Conservation (phyloP, 768 basidiomycete species). For the Kwoniella heveanensis region DNA sequence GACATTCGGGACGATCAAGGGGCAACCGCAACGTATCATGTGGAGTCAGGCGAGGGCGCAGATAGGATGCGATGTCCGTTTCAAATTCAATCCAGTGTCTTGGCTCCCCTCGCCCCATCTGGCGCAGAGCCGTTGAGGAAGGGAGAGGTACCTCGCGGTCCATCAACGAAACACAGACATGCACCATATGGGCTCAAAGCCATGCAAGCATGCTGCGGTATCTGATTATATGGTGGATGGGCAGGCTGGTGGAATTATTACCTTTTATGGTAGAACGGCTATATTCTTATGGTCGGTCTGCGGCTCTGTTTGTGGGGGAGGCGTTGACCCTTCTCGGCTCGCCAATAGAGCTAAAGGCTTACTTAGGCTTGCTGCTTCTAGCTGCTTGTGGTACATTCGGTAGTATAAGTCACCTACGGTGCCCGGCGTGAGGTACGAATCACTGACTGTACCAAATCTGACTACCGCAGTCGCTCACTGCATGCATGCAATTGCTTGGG, state of each 20-base stretch:
- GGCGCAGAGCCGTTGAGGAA: no score
- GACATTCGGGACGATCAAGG: background rate
- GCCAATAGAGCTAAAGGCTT: no score
- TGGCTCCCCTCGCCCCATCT: no score
- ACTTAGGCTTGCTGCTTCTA: background rate
- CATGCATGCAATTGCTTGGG: no score
- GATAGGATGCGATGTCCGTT: no score
- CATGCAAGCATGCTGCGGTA: background rate
- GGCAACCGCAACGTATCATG: no score
- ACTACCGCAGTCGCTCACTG: background rate
- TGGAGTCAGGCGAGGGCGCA: no score
- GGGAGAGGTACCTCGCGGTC: conserved; percentile 1
- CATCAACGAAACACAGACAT: background rate
- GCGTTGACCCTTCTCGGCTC: background rate
- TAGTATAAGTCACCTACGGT: no score
- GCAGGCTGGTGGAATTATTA: background rate
- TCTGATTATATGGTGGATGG: background rate
- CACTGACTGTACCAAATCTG: no score
- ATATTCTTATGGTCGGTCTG: background rate
- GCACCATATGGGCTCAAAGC: background rate
- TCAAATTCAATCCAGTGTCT: no score
- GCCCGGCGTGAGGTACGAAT: no score
- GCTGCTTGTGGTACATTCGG: background rate
- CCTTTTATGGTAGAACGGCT: background rate
- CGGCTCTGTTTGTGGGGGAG: conserved; percentile 1